Percentiles rank a stretch among this genome's conserved stretches.
These are phyloP conservation scores for Lecanosticta acicola DNA, from an alignment of 2,329 filamentous ascomycete species.

Conservation along the genomic window DNA sequence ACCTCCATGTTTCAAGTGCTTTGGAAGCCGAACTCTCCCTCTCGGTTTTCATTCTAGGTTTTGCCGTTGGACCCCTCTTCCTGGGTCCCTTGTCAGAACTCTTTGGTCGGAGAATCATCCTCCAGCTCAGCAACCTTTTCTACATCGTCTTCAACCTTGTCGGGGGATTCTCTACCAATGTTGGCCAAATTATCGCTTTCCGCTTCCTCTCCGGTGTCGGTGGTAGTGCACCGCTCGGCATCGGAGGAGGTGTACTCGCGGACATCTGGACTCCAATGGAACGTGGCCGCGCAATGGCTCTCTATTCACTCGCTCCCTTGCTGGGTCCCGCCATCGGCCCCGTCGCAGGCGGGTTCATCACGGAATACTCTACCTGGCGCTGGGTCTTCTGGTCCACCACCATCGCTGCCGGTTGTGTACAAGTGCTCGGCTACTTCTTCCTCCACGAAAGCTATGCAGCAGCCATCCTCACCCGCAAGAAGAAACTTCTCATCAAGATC, in stretches of 20 bases:
- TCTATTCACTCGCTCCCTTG: slow-evolving; percentile 59
- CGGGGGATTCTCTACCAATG: slow-evolving; percentile 33
- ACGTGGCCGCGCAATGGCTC: slow-evolving; percentile 56
- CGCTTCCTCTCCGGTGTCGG: slow-evolving; percentile 37
- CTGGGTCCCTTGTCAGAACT: slow-evolving; percentile 35
- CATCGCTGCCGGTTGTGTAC: slow-evolving; percentile 57
- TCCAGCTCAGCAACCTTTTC: slow-evolving; percentile 35
- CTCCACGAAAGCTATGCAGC: slow-evolving; percentile 62
- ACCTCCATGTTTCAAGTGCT: slow-evolving; percentile 22
- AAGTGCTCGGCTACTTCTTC: slow-evolving; percentile 56
- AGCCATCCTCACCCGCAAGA: slow-evolving; percentile 55
- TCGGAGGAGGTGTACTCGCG: slow-evolving; percentile 37
- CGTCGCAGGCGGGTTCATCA: slow-evolving; percentile 60
- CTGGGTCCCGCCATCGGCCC: slow-evolving; percentile 62
- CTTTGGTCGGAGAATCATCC: slow-evolving; percentile 33
- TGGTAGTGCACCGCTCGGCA: slow-evolving; percentile 34
- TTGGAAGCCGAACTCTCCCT: slow-evolving; percentile 28
- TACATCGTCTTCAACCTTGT: slow-evolving; percentile 36
- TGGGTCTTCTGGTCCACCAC: slow-evolving; percentile 68
- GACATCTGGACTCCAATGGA: slow-evolving; percentile 58
- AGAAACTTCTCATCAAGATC: slow-evolving; percentile 50
- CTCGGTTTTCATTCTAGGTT: slow-evolving; percentile 36
- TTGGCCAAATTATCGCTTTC: slow-evolving; percentile 33
- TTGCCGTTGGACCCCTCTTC: slow-evolving; percentile 35
- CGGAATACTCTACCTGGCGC: slow-evolving; percentile 60